Base-by-base conservation (phyloP, 345 rosid species). In the Ailanthus altissimus region DNA sequence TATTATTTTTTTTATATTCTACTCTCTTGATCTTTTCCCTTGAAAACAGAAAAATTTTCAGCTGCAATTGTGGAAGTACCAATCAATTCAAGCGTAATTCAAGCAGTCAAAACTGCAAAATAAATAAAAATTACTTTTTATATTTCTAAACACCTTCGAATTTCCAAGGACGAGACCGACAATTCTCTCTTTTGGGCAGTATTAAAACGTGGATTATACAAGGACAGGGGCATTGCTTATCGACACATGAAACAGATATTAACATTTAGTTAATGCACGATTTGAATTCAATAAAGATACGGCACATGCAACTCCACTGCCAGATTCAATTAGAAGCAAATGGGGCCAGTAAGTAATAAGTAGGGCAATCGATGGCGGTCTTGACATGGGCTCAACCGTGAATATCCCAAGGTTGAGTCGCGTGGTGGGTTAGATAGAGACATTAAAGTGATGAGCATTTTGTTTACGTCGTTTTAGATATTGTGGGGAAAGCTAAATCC, bases 231-330 rank as follows among this genome's bases (percentile, higher is more conserved):
- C 9, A 49, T 36, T 20, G 25, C 47, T 6, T 40, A 16, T 43
- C 16, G 1, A 8, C 40, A 25, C 43, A 36, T 8, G 43, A 28
- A 36, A 28, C 38, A 51, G 5, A 26, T 6, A 32, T 47, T 50
- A 18, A 18, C 25, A 20, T 20, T 20, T 9, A 5, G 18, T 50
- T 9, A 51, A 49, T 49, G 53, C 53, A 49, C 16, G n/a, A 25
- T n/a, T 1, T 23, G 20, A 8, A 15, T 13, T 8, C 1, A 47
- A 54, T 20, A 6, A 5, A 51, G 42, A 71, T 71, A 16, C 16
- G 57, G 57, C 80, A 78, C 81, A 43, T 72, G 81, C 72, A 6
- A 16, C 26, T 38, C 25, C 68, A 58, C 76, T 21, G 16, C 21
- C 3, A 23, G 23, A 58, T 70, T 76, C n/a, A 80, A 70, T 25